Percentiles rank a stretch among this genome's conserved stretches.
Evolutionary conservation across 108 stramenopile species (phyloP).

Genomic region (Cyclotella kingstonii): DNA sequence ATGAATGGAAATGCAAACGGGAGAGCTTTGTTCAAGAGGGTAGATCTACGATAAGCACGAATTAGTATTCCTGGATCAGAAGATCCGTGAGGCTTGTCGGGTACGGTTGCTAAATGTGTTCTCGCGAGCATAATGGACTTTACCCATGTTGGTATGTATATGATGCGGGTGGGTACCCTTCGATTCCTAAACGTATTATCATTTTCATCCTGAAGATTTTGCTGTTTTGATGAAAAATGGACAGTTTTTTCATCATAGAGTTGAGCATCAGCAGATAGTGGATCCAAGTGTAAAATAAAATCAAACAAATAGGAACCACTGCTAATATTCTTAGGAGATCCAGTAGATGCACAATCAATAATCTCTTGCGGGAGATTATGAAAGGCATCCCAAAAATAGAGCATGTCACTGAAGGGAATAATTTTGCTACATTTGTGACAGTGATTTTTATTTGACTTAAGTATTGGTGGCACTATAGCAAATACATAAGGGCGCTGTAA

Average conservation of each 20-base stretch:
- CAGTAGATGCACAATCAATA: constrained; percentile 2
- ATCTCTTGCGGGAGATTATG: constrained; percentile 36
- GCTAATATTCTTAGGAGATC: background rate
- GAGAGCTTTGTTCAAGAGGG: constrained; percentile 16
- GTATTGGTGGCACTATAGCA: constrained; percentile 14
- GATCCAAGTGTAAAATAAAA: constrained; percentile 36
- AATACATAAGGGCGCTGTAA: constrained; percentile 22
- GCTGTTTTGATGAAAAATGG: background rate
- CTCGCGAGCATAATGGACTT: background rate
- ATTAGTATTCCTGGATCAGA: constrained; percentile 42
- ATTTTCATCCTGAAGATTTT: background rate
- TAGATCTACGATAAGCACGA: constrained; percentile 39
- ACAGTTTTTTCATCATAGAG: background rate
- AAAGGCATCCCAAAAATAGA: constrained; percentile 22
- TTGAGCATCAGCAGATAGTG: background rate
- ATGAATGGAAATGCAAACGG: constrained; percentile 47
- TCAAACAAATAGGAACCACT: constrained; percentile 13
- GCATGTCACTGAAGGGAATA: background rate
- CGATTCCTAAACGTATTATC: background rate
- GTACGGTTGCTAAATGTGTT: constrained; percentile 24
- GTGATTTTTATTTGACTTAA: background rate
- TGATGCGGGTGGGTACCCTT: background rate
- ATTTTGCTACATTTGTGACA: constrained; percentile 5
- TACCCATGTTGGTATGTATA: constrained; percentile 19
- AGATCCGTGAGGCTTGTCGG: background rate